Conservation (phyloP, 2,329 filamentous ascomycete genomes). For the Colletotrichum noveboracense region DNA sequence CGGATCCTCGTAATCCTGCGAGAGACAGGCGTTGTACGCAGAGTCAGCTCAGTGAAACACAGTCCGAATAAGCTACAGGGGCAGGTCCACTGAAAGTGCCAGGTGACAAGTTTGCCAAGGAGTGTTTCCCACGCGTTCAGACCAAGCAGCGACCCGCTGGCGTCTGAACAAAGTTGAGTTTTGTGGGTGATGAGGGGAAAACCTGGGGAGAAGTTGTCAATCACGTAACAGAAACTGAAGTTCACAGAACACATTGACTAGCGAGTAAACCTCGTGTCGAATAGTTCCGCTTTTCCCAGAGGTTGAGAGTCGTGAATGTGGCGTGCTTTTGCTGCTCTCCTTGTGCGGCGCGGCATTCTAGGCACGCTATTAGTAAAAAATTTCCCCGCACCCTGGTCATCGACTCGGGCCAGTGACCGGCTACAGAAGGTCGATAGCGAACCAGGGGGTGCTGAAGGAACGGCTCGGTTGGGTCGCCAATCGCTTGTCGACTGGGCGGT, state of each 20-base stretch:
- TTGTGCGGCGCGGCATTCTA: background rate
- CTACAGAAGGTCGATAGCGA: background rate
- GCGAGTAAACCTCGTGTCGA: background rate
- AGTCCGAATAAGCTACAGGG: background rate
- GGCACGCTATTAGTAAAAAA: conserved; percentile 1
- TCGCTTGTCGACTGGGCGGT: background rate
- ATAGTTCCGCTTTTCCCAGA: conserved; percentile 9
- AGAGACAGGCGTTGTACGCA: background rate
- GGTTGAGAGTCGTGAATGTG: background rate
- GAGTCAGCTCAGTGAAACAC: background rate
- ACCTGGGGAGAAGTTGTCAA: conserved; percentile 1
- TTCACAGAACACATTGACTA: background rate
- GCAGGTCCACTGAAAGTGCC: background rate
- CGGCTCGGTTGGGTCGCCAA: conserved; percentile 13
- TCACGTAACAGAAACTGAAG: conserved; percentile 15
- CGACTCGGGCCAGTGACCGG: background rate
- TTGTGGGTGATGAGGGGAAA: conserved; percentile 19
- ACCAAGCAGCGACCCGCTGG: background rate
- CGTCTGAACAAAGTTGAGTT: conserved; percentile 11
- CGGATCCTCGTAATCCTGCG: background rate
- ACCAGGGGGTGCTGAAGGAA: background rate
- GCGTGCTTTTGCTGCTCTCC: background rate
- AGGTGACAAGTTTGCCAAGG: background rate
- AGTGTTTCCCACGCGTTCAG: background rate
- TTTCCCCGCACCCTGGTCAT: background rate